phyloP scores from a whole-genome alignment of 495 filamentous ascomycete genomes.

The Sabuloglossum arenarium region DNA sequence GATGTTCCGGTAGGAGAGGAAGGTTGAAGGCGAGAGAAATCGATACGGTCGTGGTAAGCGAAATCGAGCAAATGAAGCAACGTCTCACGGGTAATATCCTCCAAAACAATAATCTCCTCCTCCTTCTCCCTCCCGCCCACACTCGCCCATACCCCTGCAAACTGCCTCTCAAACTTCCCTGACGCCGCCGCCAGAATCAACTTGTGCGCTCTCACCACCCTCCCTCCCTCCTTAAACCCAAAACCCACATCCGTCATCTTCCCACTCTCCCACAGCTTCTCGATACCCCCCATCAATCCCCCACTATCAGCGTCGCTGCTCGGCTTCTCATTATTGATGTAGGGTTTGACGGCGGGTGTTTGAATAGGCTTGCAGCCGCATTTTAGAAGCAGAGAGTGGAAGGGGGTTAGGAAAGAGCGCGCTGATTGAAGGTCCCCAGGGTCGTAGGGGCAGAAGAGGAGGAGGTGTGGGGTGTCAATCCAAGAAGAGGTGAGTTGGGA shows the following conservation, averaged over 20 bases:
- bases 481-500: background rate
- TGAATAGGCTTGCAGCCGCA: background rate
- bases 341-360: background rate
- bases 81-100: slow-evolving; percentile 10
- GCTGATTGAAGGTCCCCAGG: background rate
- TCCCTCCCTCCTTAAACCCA: slow-evolving; percentile 9
- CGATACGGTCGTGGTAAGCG: slow-evolving; percentile 11
- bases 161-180: slow-evolving; percentile 11
- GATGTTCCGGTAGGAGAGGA: too few relatives aligned
- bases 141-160: slow-evolving; percentile 7
- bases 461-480: background rate
- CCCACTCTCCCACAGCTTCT: slow-evolving; percentile 7
- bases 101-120: slow-evolving; percentile 7
- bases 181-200: slow-evolving; percentile 12
- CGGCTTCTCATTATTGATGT: background rate
- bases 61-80: slow-evolving; percentile 12
- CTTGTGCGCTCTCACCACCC: slow-evolving; percentile 10
- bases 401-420: background rate
- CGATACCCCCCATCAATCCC: background rate
- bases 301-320: slow-evolving; percentile 1
- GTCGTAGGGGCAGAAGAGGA: background rate
- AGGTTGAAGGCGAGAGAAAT: background rate
- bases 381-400: background rate
- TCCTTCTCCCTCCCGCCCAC: too few relatives aligned
- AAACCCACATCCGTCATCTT: slow-evolving; percentile 13